These are phyloP conservation scores for Neofusicoccum kwambonambiense DNA, from an alignment of 2,329 filamentous ascomycete genomes.

Conservation along the genomic window DNA sequence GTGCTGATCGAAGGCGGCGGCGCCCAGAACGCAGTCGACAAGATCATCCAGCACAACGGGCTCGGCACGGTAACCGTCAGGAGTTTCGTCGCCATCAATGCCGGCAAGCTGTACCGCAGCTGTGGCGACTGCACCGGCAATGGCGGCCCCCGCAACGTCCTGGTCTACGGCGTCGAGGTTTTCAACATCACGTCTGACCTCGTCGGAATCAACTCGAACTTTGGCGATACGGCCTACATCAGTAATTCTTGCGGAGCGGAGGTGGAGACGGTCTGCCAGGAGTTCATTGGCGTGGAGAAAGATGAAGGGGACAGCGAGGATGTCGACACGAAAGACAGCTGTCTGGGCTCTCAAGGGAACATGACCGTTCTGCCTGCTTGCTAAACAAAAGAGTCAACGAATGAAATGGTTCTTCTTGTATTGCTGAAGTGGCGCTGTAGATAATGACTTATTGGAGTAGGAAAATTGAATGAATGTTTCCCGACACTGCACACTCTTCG, in stretches of 20 bases:
- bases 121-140: conserved; percentile 33
- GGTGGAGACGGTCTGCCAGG: conserved; percentile 25
- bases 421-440: too few relatives aligned
- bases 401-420: too few relatives aligned
- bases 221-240: conserved; percentile 46
- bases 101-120: conserved; percentile 29
- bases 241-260: conserved; percentile 38
- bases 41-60: conserved; percentile 35
- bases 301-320: conserved; percentile 24
- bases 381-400: too few relatives aligned
- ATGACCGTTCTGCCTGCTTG: not conserved
- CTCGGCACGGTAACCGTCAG: conserved; percentile 30
- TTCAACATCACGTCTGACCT: conserved; percentile 16
- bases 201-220: conserved; percentile 35
- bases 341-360: not conserved
- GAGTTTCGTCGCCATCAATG: conserved; percentile 28
- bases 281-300: conserved; percentile 28
- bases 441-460: too few relatives aligned
- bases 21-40: conserved; percentile 28
- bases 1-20: conserved; percentile 30
- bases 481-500: too few relatives aligned
- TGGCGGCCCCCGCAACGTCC: conserved; percentile 29
- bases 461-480: too few relatives aligned
- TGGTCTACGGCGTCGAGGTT: not conserved
- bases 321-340: not conserved